These are phyloP conservation scores for Keithomyces neogunnii DNA, from an alignment of 2,329 filamentous ascomycete species.

Conservation along the genomic window DNA sequence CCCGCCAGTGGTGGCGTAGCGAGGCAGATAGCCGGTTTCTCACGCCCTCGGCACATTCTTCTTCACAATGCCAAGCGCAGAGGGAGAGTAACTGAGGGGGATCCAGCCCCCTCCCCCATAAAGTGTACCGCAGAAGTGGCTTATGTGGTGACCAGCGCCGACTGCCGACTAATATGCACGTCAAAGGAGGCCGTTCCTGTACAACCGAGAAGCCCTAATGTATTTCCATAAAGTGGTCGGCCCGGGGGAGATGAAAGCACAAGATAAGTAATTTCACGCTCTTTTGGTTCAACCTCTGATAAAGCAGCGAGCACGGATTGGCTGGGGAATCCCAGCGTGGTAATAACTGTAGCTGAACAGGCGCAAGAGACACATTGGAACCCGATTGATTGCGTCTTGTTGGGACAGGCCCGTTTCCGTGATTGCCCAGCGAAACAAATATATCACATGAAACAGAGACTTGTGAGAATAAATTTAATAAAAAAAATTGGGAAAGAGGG, in stretches of 20 bases:
- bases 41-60: background rate
- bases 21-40: background rate
- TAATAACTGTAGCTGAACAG: too few species aligned
- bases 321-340: too few species aligned
- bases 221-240: background rate
- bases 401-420: background rate
- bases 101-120: background rate
- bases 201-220: background rate
- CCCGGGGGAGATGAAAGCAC: background rate
- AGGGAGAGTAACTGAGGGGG: background rate
- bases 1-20: background rate
- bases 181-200: conserved; percentile 1
- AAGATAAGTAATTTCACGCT: background rate
- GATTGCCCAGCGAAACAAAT: background rate
- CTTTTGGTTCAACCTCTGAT: too few species aligned
- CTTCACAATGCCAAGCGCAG: background rate
- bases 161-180: conserved; percentile 12
- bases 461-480: background rate
- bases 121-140: conserved; percentile 6
- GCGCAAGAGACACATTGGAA: too few species aligned
- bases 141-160: conserved; percentile 11
- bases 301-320: too few species aligned
- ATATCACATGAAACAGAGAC: background rate
- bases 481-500: background rate
- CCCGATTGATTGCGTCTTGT: too few species aligned